Evolutionary conservation across 805 yeast genomes (phyloP).

Genomic region (Ogataea zsoltii): DNA sequence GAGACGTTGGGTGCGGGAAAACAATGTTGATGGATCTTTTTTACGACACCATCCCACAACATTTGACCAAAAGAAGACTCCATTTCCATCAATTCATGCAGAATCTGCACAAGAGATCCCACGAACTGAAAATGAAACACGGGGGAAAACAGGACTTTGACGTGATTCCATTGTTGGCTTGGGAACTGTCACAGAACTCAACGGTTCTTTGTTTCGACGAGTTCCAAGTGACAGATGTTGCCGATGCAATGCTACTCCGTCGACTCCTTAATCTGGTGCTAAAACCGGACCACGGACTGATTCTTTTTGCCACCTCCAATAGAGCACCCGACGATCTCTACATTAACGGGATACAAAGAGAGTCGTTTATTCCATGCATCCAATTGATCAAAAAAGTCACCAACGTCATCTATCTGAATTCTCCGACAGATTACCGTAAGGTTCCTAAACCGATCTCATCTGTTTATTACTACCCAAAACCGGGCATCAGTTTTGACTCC

Average conservation of each 20-base stretch:
- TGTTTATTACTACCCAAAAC: slow-evolving; percentile 73
- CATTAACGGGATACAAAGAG: slow-evolving; percentile 91
- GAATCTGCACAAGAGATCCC: slow-evolving; percentile 81
- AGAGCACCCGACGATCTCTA: slow-evolving; percentile 93
- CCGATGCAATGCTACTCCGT: slow-evolving; percentile 95
- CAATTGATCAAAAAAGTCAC: slow-evolving; percentile 71
- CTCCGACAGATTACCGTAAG: slow-evolving; percentile 93
- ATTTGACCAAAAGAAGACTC: slow-evolving; percentile 74
- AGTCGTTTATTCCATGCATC: slow-evolving; percentile 90
- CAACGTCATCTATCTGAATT: slow-evolving; percentile 75
- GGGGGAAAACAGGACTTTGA: slow-evolving; percentile 70
- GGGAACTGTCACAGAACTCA: slow-evolving; percentile 73
- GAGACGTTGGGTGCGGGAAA: slow-evolving; percentile 98
- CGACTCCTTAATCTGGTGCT: slow-evolving; percentile 68
- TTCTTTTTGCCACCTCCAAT: slow-evolving; percentile 90
- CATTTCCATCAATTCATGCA: slow-evolving; percentile 99
- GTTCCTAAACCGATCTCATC: slow-evolving; percentile 80
- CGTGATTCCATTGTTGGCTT: slow-evolving; percentile 80
- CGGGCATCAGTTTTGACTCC: slow-evolving; percentile 56
- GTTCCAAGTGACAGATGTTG: slow-evolving; percentile 97
- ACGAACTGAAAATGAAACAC: slow-evolving; percentile 65
- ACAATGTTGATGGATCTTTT: slow-evolving; percentile 98
- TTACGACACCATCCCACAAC: slow-evolving; percentile 77
- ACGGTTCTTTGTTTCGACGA: slow-evolving; percentile 93
- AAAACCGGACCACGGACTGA: slow-evolving; percentile 75